Evolutionary conservation across 2,329 filamentous ascomycete genomes (phyloP), one percentile per base, ranked within the genome.

Genomic region (Volutella citrinella): DNA sequence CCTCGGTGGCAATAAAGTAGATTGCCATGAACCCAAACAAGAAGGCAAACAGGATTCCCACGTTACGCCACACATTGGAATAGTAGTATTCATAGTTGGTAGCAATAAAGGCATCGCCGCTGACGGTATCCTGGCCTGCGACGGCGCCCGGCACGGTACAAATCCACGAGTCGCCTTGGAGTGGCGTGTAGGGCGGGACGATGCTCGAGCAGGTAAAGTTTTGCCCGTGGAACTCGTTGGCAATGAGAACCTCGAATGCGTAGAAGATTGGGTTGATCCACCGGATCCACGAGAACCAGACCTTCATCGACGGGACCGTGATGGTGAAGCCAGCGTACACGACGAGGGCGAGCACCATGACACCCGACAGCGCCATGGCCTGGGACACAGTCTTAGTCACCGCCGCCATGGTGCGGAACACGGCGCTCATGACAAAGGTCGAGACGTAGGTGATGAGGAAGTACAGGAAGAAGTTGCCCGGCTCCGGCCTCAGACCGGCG

Each of bases 261-360:
- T 89, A 89, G 27, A 70, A 80, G 21, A 89, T 75, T 1, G 84
- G 83, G 39, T 89, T 82, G 31, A 89, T 69, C 63, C 81, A 88
- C 18, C 80, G 76, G 32, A 90, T 82, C 86, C 86, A 90, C 18
- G 76, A 66, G 30, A 84, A 81, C 83, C 84, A 91, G 0, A 74
- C 75, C 15, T 80, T 72, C 82, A 54, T 54, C 8, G 46, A 27
- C 0, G 51, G 51, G 1, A 49, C 51, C 1, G 49, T 46, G 7
- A 54, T 53, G 13, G 48, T 45, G 28, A 54, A 54, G 3, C 51
- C 51, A 3, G 40, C 48, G 16, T 54, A 54, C 4, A 54, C 46
- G 10, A 54, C 51, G 5, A 85, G 68, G 11, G 73, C 72, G 13
- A 84, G 55, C 10, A 82, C 74, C 42, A 79, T 46, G 0, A 80